Percentiles rank a stretch among this genome's conserved stretches.
Evolutionary conservation across 2,329 filamentous ascomycete genomes (phyloP).

Genomic region (Cladosporium velox): DNA sequence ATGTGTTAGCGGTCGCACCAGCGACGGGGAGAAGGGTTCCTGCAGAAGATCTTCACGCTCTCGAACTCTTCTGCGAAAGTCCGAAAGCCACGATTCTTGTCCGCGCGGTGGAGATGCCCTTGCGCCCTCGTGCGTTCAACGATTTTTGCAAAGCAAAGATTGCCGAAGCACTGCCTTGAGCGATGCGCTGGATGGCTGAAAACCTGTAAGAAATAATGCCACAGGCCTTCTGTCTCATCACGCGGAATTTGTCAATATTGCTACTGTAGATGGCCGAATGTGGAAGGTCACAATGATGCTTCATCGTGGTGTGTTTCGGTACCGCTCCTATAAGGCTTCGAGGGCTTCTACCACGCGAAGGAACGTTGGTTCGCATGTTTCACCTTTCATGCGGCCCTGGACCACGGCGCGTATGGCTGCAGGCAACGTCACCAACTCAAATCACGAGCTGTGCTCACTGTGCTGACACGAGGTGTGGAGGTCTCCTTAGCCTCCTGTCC

Average conservation of each 20-base stretch:
- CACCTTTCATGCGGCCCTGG: constrained; percentile 6
- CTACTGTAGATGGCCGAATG: neutral
- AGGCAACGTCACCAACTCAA: constrained; percentile 16
- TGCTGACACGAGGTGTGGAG: constrained; percentile 6
- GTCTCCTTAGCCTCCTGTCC: neutral
- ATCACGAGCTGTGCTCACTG: neutral
- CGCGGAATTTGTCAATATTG: neutral
- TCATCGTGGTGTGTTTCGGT: neutral
- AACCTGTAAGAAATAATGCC: neutral
- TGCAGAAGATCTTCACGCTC: constrained; percentile 5
- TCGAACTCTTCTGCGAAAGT: neutral
- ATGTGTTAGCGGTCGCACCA: constrained; percentile 17
- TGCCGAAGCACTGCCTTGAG: constrained; percentile 8
- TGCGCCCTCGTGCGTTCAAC: constrained; percentile 7
- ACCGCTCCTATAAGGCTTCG: neutral
- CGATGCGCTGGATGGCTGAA: neutral
- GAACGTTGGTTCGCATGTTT: constrained; percentile 18
- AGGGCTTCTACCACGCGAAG: constrained; percentile 1
- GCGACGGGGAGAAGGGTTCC: constrained; percentile 16
- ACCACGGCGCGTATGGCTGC: constrained; percentile 15
- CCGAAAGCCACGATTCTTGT: constrained; percentile 19
- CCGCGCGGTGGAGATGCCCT: constrained; percentile 7
- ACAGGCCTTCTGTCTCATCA: neutral
- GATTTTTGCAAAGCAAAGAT: constrained; percentile 12
- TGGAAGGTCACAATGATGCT: neutral